These are phyloP conservation scores for Sarocladium strictum DNA, from an alignment of 2,329 filamentous ascomycete species.

Conservation along the genomic window DNA sequence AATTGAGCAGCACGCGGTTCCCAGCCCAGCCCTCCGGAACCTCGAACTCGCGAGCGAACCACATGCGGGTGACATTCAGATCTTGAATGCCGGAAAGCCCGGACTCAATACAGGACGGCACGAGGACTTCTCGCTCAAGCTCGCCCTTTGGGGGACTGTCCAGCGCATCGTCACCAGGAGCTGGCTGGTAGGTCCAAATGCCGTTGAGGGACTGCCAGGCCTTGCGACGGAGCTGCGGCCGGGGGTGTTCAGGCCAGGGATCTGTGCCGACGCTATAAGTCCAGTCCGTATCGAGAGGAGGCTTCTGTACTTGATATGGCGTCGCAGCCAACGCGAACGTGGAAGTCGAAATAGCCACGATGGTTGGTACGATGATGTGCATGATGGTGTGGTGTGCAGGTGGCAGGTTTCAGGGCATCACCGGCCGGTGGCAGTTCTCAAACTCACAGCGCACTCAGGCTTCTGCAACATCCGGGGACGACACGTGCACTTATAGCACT, in stretches of 20 bases:
- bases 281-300: slow-evolving; percentile 41
- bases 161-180: slow-evolving; percentile 16
- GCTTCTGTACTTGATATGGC: slow-evolving; percentile 27
- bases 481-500: too few species aligned
- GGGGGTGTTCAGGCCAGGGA: slow-evolving; percentile 52
- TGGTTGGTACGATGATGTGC: background rate
- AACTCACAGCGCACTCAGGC: too few species aligned
- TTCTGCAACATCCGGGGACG: too few species aligned
- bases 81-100: slow-evolving; percentile 43
- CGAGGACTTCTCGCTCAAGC: slow-evolving; percentile 32
- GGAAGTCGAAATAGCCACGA: slow-evolving; percentile 1
- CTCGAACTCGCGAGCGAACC: slow-evolving; percentile 45
- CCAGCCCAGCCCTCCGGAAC: slow-evolving; percentile 41
- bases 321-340: slow-evolving; percentile 5
- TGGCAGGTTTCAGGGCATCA: too few species aligned
- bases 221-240: slow-evolving; percentile 48
- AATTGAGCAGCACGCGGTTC: slow-evolving; percentile 44
- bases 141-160: slow-evolving; percentile 18
- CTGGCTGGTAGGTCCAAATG: slow-evolving; percentile 47
- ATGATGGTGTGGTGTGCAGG: too few species aligned
- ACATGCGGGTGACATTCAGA: slow-evolving; percentile 35
- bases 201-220: slow-evolving; percentile 53
- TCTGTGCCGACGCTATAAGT: slow-evolving; percentile 41
- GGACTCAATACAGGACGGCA: slow-evolving; percentile 39
- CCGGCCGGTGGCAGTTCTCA: too few species aligned